A percentile compares a stretch with the other conserved stretches of the same genome.
phyloP scores from a whole-genome alignment of 73 alveolate species.

The Stentor coeruleus region DNA sequence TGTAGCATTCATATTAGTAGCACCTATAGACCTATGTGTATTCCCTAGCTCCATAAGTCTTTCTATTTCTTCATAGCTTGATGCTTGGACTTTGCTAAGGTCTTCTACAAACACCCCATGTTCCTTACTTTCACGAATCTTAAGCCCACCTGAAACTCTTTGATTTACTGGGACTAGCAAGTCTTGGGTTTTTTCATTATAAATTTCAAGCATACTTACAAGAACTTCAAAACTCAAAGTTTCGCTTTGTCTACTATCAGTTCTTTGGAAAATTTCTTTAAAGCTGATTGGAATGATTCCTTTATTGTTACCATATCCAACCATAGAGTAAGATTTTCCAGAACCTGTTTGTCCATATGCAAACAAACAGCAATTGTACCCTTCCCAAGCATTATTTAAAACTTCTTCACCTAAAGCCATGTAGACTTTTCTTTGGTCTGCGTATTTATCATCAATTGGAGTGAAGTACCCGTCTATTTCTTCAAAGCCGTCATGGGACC shows the following conservation, averaged over 20 bases:
- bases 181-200: conserved; percentile 91
- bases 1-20: conserved; percentile 86
- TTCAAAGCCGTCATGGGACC: no score
- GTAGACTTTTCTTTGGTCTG: conserved; percentile 74
- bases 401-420: conserved; percentile 66
- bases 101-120: conserved; percentile 96
- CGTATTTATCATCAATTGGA: no score
- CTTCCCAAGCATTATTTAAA: conserved; percentile 90
- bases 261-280: conserved; percentile 91
- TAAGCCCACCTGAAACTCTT: conserved; percentile 92
- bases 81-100: conserved; percentile 91
- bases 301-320: conserved; percentile 89
- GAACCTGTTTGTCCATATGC: conserved; percentile 97
- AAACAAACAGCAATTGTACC: conserved; percentile 93
- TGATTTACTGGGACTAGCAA: conserved; percentile 66
- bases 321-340: conserved; percentile 91
- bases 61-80: conserved; percentile 89
- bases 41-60: conserved; percentile 96
- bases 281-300: conserved; percentile 99
- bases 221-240: conserved; percentile 74
- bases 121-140: conserved; percentile 89
- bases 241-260: conserved; percentile 77
- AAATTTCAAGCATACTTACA: conserved; percentile 86
- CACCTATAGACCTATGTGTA: conserved; percentile 90
- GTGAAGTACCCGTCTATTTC: no score